Conservation (phyloP, 1,139 yeast species). For the Scheffersomyces titani region DNA sequence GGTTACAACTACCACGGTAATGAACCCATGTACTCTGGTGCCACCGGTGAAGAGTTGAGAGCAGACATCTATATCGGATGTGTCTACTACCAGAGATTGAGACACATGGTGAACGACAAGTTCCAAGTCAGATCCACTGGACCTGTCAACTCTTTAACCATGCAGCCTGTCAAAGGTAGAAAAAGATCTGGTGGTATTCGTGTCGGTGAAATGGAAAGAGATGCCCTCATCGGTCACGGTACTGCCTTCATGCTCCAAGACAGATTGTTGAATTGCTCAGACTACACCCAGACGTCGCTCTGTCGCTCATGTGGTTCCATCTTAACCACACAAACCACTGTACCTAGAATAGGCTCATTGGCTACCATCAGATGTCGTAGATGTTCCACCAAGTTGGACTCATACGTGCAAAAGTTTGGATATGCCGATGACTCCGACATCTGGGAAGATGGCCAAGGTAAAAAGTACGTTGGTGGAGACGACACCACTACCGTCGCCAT, state of each 20-base stretch:
- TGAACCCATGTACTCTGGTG: constrained; percentile 99
- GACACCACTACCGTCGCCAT: constrained; percentile 92
- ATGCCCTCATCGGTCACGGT: constrained; percentile 98
- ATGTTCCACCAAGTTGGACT: constrained; percentile 71
- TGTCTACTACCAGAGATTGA: constrained; percentile 95
- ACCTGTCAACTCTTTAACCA: constrained; percentile 92
- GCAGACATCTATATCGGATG: constrained; percentile 96
- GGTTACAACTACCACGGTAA: constrained; percentile 98
- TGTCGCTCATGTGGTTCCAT: constrained; percentile 95
- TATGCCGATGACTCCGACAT: constrained; percentile 72
- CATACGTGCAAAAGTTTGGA: constrained; percentile 35
- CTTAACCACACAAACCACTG: constrained; percentile 84
- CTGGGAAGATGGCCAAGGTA: constrained; percentile 98
- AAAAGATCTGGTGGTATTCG: constrained; percentile 99
- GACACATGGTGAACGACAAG: constrained; percentile 99
- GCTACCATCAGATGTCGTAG: constrained; percentile 86
- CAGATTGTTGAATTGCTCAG: constrained; percentile 92
- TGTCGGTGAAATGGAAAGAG: constrained; percentile 99
- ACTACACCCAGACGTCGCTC: constrained; percentile 86
- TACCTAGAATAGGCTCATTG: constrained; percentile 83
- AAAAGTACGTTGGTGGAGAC: constrained; percentile 86
- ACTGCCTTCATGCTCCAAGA: constrained; percentile 96
- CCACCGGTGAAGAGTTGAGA: constrained; percentile 95
- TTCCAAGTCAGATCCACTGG: constrained; percentile 99
- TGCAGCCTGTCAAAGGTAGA: constrained; percentile 99